Conservation (phyloP, 2,329 filamentous ascomycete species). For the Colletotrichum sp. region DNA sequence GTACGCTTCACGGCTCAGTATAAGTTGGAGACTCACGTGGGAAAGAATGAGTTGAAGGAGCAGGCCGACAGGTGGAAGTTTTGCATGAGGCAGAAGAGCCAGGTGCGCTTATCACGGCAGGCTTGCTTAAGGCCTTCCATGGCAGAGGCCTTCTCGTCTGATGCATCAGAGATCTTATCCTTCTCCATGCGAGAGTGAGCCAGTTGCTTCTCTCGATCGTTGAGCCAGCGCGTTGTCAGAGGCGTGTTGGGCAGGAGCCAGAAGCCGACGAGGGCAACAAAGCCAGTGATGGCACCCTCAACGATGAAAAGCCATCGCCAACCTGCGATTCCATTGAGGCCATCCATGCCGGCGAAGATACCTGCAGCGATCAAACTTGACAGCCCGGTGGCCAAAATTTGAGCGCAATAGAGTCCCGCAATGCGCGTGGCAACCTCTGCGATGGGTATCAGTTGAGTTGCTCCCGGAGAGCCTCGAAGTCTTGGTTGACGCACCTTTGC, state of each 20-base stretch:
- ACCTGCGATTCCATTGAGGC: constrained; percentile 59
- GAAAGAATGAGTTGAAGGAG: constrained; percentile 51
- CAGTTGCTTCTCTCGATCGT: constrained; percentile 49
- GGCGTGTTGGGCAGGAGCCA: constrained; percentile 54
- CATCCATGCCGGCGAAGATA: constrained; percentile 64
- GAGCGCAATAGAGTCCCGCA: constrained; percentile 63
- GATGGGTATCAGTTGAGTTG: background rate
- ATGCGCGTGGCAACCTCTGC: constrained; percentile 66
- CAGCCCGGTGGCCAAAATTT: constrained; percentile 71
- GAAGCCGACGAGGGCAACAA: constrained; percentile 66
- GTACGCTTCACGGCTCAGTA: background rate
- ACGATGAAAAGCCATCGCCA: constrained; percentile 69
- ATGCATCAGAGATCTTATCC: constrained; percentile 55
- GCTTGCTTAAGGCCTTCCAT: constrained; percentile 56
- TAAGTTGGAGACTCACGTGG: constrained; percentile 32
- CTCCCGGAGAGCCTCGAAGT: accelerated
- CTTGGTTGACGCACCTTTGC: constrained; percentile 26
- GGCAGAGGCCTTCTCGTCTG: constrained; percentile 39
- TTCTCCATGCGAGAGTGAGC: constrained; percentile 52
- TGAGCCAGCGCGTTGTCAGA: constrained; percentile 49
- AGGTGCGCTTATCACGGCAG: constrained; percentile 53
- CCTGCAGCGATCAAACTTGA: constrained; percentile 69
- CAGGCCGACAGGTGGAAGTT: constrained; percentile 59
- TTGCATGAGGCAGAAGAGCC: constrained; percentile 60
- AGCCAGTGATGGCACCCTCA: constrained; percentile 64